phyloP scores from a whole-genome alignment of 1,284 basidiomycete genomes.

The Trametes pubescens region DNA sequence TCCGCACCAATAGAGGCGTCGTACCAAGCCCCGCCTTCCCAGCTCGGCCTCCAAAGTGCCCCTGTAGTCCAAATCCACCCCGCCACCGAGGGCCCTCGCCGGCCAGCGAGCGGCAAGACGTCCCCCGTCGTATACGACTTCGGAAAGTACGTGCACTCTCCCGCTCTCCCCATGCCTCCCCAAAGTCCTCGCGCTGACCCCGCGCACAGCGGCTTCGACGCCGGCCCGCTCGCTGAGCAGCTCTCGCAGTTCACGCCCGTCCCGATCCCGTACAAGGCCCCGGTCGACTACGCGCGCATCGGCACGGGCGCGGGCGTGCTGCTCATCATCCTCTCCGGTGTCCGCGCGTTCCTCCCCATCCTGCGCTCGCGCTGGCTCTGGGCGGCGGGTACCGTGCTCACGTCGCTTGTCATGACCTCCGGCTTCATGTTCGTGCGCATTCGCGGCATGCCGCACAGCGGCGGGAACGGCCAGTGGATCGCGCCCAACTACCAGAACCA shows the following conservation, averaged over 20 bases:
- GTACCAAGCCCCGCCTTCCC: constrained; percentile 39
- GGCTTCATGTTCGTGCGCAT: constrained; percentile 99
- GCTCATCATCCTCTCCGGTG: constrained; percentile 54
- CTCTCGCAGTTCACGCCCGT: constrained; percentile 77
- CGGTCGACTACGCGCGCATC: constrained; percentile 73
- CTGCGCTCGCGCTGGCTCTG: constrained; percentile 84
- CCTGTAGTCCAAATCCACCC: constrained; percentile 85
- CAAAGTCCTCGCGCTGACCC: not conserved
- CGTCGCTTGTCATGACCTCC: constrained; percentile 84
- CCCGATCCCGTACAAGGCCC: constrained; percentile 77
- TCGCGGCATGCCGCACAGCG: constrained; percentile 80
- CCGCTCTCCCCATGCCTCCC: not conserved
- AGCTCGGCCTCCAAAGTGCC: constrained; percentile 78
- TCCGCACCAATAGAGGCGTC: not conserved
- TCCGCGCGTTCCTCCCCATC: constrained; percentile 74
- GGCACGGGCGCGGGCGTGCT: constrained; percentile 52
- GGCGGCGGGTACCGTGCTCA: constrained; percentile 70
- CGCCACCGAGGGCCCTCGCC: constrained; percentile 74
- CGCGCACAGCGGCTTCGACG: constrained; percentile 79
- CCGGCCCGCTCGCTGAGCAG: constrained; percentile 79
- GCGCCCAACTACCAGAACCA: constrained; percentile 91
- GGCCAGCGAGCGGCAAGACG: constrained; percentile 58
- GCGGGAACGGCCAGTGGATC: constrained; percentile 79
- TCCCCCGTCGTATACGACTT: constrained; percentile 82
- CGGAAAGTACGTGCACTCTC: constrained; percentile 56